A percentile compares a stretch with the other conserved stretches of the same genome.
Evolutionary conservation across 2,329 filamentous ascomycete species (phyloP).

Genomic region (Fusarium sublunatum): DNA sequence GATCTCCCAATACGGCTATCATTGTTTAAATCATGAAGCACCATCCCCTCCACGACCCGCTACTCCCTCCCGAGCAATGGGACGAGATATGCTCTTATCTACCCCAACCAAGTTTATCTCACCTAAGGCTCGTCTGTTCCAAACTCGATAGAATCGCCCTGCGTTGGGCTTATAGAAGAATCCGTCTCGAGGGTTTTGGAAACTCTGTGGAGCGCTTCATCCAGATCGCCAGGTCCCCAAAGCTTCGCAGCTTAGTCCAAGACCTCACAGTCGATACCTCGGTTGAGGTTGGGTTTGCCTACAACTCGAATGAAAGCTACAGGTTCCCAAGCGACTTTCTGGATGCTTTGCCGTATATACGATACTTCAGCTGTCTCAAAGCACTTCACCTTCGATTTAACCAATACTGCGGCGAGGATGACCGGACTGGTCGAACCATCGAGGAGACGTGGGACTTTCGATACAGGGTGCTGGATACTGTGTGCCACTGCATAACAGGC

Average conservation of each 20-base stretch:
- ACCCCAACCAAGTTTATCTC: background rate
- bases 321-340: conserved; percentile 6
- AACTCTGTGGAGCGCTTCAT: conserved; percentile 16
- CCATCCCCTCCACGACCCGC: background rate
- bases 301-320: conserved; percentile 1
- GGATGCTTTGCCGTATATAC: conserved; percentile 20
- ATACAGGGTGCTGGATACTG: conserved; percentile 21
- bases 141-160: background rate
- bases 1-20: background rate
- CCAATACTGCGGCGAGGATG: conserved; percentile 4
- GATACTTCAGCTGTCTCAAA: background rate
- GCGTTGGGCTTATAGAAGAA: background rate
- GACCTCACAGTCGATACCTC: conserved; percentile 30
- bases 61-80: conserved; percentile 14
- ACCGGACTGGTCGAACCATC: background rate
- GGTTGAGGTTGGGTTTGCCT: conserved; percentile 3
- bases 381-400: conserved; percentile 23
- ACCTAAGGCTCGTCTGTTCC: conserved; percentile 10
- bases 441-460: conserved; percentile 19
- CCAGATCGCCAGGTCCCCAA: conserved; percentile 19
- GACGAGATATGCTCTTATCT: conserved; percentile 13
- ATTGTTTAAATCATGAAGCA: background rate
- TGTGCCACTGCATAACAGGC: conserved; percentile 23
- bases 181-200: conserved; percentile 8
- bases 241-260: conserved; percentile 21